Evolutionary conservation across 2,329 filamentous ascomycete species (phyloP).

Genomic region (Colletotrichum lupini): DNA sequence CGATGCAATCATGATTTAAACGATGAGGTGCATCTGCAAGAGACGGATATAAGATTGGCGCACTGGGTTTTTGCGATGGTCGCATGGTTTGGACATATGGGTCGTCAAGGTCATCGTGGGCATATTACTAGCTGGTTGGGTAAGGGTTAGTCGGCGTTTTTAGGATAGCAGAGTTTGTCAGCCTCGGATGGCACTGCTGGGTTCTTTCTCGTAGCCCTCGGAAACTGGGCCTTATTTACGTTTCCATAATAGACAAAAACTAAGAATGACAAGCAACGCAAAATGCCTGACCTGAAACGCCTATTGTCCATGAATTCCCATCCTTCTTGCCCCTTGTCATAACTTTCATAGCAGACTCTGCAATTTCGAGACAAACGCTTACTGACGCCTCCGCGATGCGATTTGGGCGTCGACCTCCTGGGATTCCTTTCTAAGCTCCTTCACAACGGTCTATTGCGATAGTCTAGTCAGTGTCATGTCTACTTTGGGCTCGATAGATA

Average conservation of each 20-base stretch:
- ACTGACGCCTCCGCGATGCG: conserved; percentile 42
- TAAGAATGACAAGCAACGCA: background rate
- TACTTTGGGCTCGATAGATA: no score
- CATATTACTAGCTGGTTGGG: conserved; percentile 7
- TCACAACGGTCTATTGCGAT: conserved; percentile 63
- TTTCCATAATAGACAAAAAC: conserved; percentile 25
- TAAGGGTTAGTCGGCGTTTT: conserved; percentile 20
- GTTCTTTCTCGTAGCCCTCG: background rate
- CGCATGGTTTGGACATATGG: conserved; percentile 29
- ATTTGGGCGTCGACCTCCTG: conserved; percentile 59
- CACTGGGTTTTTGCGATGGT: conserved; percentile 4
- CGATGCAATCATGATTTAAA: background rate
- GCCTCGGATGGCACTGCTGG: background rate
- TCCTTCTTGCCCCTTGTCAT: background rate
- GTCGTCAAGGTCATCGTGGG: conserved; percentile 12
- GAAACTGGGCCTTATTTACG: conserved; percentile 21
- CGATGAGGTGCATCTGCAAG: conserved; percentile 13
- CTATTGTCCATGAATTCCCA: background rate
- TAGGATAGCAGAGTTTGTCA: background rate
- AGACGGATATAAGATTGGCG: conserved; percentile 11
- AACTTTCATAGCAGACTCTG: background rate
- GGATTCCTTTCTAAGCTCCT: conserved; percentile 68
- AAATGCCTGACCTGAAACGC: conserved; percentile 24
- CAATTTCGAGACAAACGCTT: background rate
- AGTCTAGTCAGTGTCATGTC: background rate